Evolutionary conservation across 2,329 filamentous ascomycete genomes (phyloP).

Genomic region (Leptographium flavum): DNA sequence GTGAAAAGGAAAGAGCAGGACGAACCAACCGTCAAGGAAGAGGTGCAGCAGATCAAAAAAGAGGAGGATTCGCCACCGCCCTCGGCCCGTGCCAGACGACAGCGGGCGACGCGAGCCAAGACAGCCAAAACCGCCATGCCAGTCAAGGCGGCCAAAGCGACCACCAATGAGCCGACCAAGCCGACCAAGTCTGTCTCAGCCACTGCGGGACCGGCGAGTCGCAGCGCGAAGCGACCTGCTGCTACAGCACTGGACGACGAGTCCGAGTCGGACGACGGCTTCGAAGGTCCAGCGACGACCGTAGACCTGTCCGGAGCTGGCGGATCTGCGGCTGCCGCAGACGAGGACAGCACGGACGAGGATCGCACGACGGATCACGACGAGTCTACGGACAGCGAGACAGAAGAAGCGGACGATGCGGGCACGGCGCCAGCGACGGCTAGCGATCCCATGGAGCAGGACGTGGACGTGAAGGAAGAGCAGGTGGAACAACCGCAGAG

Average conservation of each 20-base stretch:
- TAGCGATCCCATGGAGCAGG: slow-evolving; percentile 10
- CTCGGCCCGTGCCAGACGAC: not conserved
- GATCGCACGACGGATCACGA: slow-evolving; percentile 20
- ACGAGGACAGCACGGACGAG: slow-evolving; percentile 11
- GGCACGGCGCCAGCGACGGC: no score
- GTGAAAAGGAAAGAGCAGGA: not conserved
- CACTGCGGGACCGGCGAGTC: slow-evolving; percentile 15
- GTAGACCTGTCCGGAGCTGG: not conserved
- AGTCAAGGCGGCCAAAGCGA: no score
- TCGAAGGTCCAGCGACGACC: slow-evolving; percentile 20
- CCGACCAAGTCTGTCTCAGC: not conserved
- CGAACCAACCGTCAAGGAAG: slow-evolving; percentile 14
- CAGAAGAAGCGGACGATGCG: no score
- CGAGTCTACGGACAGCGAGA: slow-evolving; percentile 28
- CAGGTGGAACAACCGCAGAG: slow-evolving; percentile 5
- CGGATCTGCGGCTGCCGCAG: slow-evolving; percentile 26
- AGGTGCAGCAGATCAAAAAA: slow-evolving; percentile 4
- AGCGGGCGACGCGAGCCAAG: not conserved
- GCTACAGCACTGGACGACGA: slow-evolving; percentile 25
- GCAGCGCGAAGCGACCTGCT: slow-evolving; percentile 14
- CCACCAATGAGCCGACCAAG: no score
- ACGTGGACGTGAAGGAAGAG: slow-evolving; percentile 1
- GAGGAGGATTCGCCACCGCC: not conserved
- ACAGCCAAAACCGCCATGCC: not conserved
- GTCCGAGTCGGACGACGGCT: slow-evolving; percentile 25